phyloP scores from a whole-genome alignment of 163 green algal genomes.

The Trebouxiophyceae sp. region DNA sequence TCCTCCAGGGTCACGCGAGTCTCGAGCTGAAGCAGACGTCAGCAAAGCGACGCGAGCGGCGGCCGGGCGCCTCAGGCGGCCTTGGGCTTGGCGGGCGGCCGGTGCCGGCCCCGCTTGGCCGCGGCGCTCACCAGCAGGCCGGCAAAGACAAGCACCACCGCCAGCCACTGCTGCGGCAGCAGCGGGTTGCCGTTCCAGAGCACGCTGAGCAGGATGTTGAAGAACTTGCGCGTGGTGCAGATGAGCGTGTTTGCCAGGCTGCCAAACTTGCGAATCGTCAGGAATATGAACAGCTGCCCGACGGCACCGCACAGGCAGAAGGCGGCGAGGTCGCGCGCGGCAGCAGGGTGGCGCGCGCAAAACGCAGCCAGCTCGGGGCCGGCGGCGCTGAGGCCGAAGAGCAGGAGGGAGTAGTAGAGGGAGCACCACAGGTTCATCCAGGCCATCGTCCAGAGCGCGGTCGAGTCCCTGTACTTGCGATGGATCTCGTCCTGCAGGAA shows the following conservation, averaged over 20 bases:
- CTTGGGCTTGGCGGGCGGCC: too few relatives aligned
- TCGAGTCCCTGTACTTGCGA: conserved; percentile 50
- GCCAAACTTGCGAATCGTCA: conserved; percentile 91
- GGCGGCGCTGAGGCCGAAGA: conserved; percentile 56
- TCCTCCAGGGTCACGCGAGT: too few relatives aligned
- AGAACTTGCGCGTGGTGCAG: conserved; percentile 99
- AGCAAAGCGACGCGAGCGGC: too few relatives aligned
- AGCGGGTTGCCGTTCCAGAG: conserved; percentile 77
- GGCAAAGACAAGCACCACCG: conserved; percentile 88
- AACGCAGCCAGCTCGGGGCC: conserved; percentile 52
- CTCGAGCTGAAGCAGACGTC: too few relatives aligned
- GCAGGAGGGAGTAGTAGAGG: conserved; percentile 71
- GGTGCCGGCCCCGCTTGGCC: conserved; percentile 41
- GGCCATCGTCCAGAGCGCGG: conserved; percentile 90
- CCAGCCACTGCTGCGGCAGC: conserved; percentile 82
- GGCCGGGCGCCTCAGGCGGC: too few relatives aligned
- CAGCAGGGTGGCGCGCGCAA: conserved; percentile 63
- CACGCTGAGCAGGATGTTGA: conserved; percentile 93
- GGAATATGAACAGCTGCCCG: conserved; percentile 99
- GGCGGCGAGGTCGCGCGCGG: conserved; percentile 66
- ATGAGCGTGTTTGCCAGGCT: conserved; percentile 85
- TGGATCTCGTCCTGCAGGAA: conserved; percentile 74
- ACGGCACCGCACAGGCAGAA: conserved; percentile 94
- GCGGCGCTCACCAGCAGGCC: conserved; percentile 65
- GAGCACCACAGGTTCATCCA: conserved; percentile 96